A percentile compares a stretch with the other conserved stretches of the same genome.
phyloP scores from a whole-genome alignment of 805 yeast species.

The Ogataea methylovora region DNA sequence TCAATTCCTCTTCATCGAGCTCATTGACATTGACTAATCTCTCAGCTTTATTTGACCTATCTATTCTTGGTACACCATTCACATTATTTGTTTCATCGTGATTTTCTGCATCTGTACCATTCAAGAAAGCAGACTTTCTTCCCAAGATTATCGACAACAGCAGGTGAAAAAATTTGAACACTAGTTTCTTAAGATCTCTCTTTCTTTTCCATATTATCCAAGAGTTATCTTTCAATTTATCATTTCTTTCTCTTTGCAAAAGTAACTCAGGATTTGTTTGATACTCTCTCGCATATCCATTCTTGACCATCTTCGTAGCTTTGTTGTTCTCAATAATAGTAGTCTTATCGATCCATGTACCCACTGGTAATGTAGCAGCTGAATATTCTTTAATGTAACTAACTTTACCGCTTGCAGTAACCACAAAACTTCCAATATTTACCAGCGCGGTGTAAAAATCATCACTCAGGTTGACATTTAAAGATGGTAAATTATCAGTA shows the following conservation, averaged over 20 bases:
- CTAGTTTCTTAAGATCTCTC: conserved; percentile 3
- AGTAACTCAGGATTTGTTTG: conserved; percentile 20
- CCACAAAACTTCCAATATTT: conserved; percentile 53
- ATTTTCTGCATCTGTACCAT: too few species aligned
- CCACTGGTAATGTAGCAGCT: conserved; percentile 35
- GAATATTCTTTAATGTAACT: conserved; percentile 57
- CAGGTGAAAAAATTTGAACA: too few species aligned
- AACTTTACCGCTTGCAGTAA: conserved; percentile 60
- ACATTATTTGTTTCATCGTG: too few species aligned
- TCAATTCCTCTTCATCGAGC: too few species aligned
- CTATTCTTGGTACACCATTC: too few species aligned
- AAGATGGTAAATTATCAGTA: conserved; percentile 24
- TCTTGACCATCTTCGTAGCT: not conserved
- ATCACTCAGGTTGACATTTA: conserved; percentile 39
- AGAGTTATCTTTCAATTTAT: conserved; percentile 1
- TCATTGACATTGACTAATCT: too few species aligned
- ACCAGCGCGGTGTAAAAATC: conserved; percentile 61
- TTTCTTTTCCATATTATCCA: conserved; percentile 14
- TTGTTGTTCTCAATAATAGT: not conserved
- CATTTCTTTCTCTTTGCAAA: conserved; percentile 5
- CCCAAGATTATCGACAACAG: too few species aligned
- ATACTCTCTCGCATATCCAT: conserved; percentile 20
- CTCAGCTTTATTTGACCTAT: too few species aligned
- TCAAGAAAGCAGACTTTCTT: too few species aligned
- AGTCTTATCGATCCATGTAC: conserved; percentile 46